Percentiles rank a stretch among this genome's conserved stretches.
Evolutionary conservation across 2,329 filamentous ascomycete genomes (phyloP).

Genomic region (Diaporthe amygdali): DNA sequence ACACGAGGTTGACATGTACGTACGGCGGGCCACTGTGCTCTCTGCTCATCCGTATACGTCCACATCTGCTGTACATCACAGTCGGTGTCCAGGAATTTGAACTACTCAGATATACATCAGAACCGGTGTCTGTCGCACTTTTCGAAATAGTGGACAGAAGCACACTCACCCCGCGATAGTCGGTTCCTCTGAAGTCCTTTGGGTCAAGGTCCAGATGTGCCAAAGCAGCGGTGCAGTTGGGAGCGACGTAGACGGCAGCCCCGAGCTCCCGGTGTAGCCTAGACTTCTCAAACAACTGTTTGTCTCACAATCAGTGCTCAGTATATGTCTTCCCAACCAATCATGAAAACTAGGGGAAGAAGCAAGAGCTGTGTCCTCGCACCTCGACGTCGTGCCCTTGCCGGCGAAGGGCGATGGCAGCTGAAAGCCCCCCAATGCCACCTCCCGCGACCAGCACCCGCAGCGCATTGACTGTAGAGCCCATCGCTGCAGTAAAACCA

Average conservation of each 20-base stretch:
- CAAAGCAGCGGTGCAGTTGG: slow-evolving; percentile 23
- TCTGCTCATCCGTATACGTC: neutral
- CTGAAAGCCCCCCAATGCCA: slow-evolving; percentile 20
- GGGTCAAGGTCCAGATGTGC: slow-evolving; percentile 13
- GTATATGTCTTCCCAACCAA: too few relatives aligned
- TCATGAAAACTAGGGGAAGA: too few relatives aligned
- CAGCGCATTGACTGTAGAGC: neutral
- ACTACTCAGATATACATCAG: neutral
- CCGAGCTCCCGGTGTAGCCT: slow-evolving; percentile 12
- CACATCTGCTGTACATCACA: neutral
- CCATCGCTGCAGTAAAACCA: neutral
- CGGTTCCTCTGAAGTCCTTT: neutral
- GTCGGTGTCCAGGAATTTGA: slow-evolving; percentile 15
- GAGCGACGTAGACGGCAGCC: slow-evolving; percentile 20
- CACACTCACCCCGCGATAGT: slow-evolving; percentile 16
- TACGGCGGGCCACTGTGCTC: slow-evolving; percentile 16
- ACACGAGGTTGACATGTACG: neutral
- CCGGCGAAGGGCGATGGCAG: slow-evolving; percentile 16
- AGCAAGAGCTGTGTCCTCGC: neutral
- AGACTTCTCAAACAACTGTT: slow-evolving; percentile 24
- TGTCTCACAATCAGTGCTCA: neutral
- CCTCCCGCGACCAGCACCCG: slow-evolving; percentile 21
- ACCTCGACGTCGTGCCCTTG: slow-evolving; percentile 25
- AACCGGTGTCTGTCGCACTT: neutral
- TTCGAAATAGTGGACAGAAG: too few relatives aligned